phyloP scores from a whole-genome alignment of 192 early-diverging fungal species.

The Gigaspora rosea region DNA sequence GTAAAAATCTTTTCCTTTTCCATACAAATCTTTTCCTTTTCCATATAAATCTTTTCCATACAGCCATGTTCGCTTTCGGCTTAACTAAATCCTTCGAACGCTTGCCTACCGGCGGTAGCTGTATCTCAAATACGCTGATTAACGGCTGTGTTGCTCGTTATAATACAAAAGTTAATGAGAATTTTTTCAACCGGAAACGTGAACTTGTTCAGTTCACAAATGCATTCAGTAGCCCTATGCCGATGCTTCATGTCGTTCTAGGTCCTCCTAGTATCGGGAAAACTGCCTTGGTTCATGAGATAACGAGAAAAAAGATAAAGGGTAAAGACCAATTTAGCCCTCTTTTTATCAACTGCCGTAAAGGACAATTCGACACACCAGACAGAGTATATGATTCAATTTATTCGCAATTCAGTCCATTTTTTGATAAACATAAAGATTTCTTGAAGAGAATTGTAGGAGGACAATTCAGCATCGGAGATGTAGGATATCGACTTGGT shows the following conservation, averaged over 20 bases:
- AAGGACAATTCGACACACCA: not conserved
- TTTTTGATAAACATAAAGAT: not conserved
- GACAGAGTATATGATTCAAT: not conserved
- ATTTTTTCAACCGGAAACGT: not conserved
- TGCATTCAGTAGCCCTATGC: not conserved
- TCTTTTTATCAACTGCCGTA: not conserved
- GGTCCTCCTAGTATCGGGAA: slow-evolving; percentile 1
- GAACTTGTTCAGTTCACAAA: slow-evolving; percentile 5
- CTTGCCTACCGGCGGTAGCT: not conserved
- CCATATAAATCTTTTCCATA: no score
- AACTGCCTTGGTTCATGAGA: slow-evolving; percentile 7
- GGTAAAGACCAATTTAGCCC: not conserved
- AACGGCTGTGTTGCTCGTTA: not conserved
- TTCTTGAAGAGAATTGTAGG: not conserved
- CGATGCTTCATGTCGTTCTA: slow-evolving; percentile 2
- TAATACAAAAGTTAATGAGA: not conserved
- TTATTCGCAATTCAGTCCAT: not conserved
- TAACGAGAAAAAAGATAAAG: not conserved
- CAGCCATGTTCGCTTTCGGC: no score
- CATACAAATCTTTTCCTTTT: no score
- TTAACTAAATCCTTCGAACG: not conserved
- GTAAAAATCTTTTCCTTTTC: no score
- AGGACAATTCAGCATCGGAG: not conserved
- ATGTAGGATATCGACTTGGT: not conserved
- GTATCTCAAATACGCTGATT: not conserved